A percentile compares a stretch with the other conserved stretches of the same genome.
These are phyloP conservation scores for Pyricularia sp. DNA, from an alignment of 2,329 filamentous ascomycete species.

Conservation along the genomic window DNA sequence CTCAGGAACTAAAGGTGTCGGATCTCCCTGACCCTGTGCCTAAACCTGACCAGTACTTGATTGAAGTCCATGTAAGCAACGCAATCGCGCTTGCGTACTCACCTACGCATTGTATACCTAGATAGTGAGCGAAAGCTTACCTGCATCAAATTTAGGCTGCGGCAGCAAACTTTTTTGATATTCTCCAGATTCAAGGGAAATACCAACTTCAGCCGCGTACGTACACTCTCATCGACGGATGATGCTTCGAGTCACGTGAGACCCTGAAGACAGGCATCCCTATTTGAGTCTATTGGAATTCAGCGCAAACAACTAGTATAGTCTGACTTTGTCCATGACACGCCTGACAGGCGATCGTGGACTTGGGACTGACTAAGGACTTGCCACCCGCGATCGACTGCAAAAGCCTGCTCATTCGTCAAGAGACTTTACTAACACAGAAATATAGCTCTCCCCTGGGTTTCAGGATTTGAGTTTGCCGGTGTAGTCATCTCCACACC, in stretches of 20 bases:
- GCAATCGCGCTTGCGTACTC: neutral
- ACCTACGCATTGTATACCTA: too few species aligned
- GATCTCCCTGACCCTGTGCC: constrained; percentile 68
- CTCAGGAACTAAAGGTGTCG: constrained; percentile 67
- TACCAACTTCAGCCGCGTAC: constrained; percentile 80
- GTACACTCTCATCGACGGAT: constrained; percentile 9
- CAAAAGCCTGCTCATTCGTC: neutral
- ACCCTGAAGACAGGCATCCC: neutral
- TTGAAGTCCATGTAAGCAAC: constrained; percentile 54
- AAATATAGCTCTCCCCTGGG: constrained; percentile 64
- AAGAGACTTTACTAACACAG: neutral
- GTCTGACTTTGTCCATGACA: neutral
- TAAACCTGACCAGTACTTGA: constrained; percentile 66
- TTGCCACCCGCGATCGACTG: neutral
- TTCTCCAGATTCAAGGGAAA: constrained; percentile 89
- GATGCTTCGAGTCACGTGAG: neutral
- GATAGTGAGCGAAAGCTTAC: neutral
- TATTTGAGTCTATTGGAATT: neutral
- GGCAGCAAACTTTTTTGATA: constrained; percentile 95
- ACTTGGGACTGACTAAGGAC: neutral
- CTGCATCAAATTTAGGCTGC: constrained; percentile 43
- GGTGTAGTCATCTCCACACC: constrained; percentile 56
- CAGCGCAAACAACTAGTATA: neutral
- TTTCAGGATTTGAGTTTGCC: constrained; percentile 79
- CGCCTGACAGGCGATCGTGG: neutral